Base-by-base conservation (phyloP, 352 stramenopile species). In the Blastocystis sp. region DNA sequence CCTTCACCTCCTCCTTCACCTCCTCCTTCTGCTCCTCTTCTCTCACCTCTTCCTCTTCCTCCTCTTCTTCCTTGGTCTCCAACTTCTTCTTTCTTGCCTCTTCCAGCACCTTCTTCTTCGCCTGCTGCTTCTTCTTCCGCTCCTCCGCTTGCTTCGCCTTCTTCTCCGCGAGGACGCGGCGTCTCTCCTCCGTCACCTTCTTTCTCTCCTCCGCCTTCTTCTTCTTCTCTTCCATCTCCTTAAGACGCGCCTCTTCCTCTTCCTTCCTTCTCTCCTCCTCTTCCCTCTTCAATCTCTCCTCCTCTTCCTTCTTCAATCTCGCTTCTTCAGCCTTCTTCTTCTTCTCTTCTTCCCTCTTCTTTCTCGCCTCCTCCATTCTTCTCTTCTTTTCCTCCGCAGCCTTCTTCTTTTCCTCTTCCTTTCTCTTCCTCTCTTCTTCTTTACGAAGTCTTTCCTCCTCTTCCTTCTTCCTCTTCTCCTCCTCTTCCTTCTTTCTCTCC, bases 381-480 rank as follows among this genome's bases (percentile, higher is more conserved):
- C 62, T 7, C 62, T 69, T 48, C 40, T 23, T 45, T 61, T 76
- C 52, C 43, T 34, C 40, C 7, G 34, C 7, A 48, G 11, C 62
- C 40, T 14, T 69, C 62, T 69, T 48, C 14, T 43, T 80, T 41
- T 80, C 70, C 41, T 80, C 61, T 1, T 10, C 4, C 64, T 74
- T 17, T 28, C 34, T 69, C 62, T 41, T 28, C 34, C 21, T 0
- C 1, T 21, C n/a, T 21, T 69, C 62, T 69, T 21, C 62, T 69
- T 38, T 14, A 7, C 62, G 28, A 34, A 34, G 28, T 34, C 28
- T 34, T 34, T 34, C 28, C 1, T 41, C n/a, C 17, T 23, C 28
- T 0, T 34, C 28, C 28, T 34, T 34, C 0, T 34, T 34, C 28
- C 28, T 34, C 28, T 34, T 0, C 28, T 34, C 28, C 28, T 34